Conservation (phyloP, 176 grass and related monocot genomes). For the Eleusine indica region DNA sequence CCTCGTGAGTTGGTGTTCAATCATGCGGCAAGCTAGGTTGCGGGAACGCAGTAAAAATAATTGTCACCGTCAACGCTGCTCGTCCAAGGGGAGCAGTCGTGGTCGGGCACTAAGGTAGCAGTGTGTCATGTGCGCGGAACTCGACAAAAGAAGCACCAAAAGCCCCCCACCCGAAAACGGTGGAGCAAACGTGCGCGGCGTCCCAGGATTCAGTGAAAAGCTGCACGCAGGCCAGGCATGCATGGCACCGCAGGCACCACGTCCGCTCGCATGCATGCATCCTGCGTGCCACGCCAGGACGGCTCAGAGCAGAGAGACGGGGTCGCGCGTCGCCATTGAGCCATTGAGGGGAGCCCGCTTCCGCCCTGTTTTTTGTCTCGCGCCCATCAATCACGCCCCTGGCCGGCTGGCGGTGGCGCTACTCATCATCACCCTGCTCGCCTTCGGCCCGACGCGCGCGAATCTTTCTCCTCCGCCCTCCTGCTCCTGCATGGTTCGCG, state of each 20-base stretch:
- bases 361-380: slow-evolving; percentile 13
- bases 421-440: not conserved
- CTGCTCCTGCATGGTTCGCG: not conserved
- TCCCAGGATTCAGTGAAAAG: slow-evolving; percentile 28
- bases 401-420: not conserved
- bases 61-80: slow-evolving; percentile 19
- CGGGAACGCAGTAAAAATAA: not conserved
- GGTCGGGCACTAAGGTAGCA: no score
- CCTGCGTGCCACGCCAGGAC: not conserved
- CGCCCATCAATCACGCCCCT: slow-evolving; percentile 28
- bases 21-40: no score
- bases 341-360: no score
- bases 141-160: no score
- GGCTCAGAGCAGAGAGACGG: not conserved
- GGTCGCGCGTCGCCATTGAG: not conserved
- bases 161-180: slow-evolving; percentile 33
- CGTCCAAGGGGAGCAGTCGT: no score
- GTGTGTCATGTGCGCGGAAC: no score
- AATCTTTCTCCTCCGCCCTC: not conserved
- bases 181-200: slow-evolving; percentile 41
- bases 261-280: not conserved
- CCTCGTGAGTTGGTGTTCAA: no score
- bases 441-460: not conserved
- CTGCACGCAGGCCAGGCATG: not conserved
- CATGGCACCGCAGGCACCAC: not conserved